phyloP scores from a whole-genome alignment of 2,329 filamentous ascomycete genomes.

The Cucurbitaria berberidis region DNA sequence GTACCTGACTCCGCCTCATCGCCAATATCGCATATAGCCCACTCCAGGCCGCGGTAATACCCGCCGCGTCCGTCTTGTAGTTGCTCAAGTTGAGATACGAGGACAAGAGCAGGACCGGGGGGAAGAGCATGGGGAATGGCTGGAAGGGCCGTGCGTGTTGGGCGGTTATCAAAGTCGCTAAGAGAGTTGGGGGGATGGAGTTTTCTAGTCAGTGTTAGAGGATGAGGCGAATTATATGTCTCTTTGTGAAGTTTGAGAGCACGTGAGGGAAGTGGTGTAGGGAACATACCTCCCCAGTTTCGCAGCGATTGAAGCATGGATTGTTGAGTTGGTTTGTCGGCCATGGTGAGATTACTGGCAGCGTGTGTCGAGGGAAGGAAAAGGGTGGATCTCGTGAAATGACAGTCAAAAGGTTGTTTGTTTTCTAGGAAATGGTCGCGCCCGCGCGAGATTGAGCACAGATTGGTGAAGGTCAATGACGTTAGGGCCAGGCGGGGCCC shows the following conservation, averaged over 20 bases:
- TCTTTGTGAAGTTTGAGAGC: constrained; percentile 14
- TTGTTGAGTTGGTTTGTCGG: constrained; percentile 45
- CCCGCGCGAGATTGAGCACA: background rate
- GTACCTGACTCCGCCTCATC: constrained; percentile 59
- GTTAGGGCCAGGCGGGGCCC: constrained; percentile 26
- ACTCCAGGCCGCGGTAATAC: constrained; percentile 69
- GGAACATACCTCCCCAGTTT: constrained; percentile 59
- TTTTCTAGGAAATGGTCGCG: background rate
- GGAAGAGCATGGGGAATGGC: constrained; percentile 69
- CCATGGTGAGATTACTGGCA: constrained; percentile 38
- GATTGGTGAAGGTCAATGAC: constrained; percentile 31
- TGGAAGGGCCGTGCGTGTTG: constrained; percentile 72
- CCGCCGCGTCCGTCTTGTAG: constrained; percentile 68
- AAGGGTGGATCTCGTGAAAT: background rate
- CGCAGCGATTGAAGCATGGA: constrained; percentile 54
- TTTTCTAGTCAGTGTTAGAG: too few species aligned
- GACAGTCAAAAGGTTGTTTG: background rate
- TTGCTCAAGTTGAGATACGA: constrained; percentile 69
- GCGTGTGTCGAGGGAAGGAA: background rate
- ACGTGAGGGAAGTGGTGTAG: constrained; percentile 19
- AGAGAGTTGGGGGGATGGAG: constrained; percentile 67
- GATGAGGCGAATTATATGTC: too few species aligned
- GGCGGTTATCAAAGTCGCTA: constrained; percentile 70
- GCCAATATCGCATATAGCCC: constrained; percentile 70
- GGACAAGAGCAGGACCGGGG: constrained; percentile 69